Evolutionary conservation across 2,329 filamentous ascomycete species (phyloP), one percentile per base, ranked within the genome.

Genomic region (Neofusicoccum ribis): DNA sequence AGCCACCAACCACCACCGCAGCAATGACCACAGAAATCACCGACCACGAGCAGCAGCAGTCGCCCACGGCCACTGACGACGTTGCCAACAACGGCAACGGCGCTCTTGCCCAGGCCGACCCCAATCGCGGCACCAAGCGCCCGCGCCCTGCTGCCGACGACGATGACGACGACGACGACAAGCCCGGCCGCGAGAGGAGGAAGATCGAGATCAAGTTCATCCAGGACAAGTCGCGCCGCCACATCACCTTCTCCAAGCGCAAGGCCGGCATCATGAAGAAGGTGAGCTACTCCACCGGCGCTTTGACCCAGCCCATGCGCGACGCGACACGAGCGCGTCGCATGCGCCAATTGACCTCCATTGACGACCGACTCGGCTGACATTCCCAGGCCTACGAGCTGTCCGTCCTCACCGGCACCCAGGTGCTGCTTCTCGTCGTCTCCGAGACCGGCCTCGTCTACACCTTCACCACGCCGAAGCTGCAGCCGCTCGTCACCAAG

Each of bases 191-290:
- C 81, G 95, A 98, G 87, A 90, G 95, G 78, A 89, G 95, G 83
- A 99, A 99, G 90, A 99, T 99, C 75, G 95, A 99, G 82, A 99
- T 99, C 84, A 99, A 99, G 87, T 99, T 99, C 84, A 99, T 99
- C 81, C 94, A 93, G 81, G 95, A 99, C 83, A 99, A 99, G 85
- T 98, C 94, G 83, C 93, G 95, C 83, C 91, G 95, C 69, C 95
- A 99, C 84, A 99, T 98, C 79, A 98, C 95, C 75, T 98, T 99
- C 81, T 98, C 94, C 72, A 99, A 99, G 89, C 92, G 95, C 80
- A 99, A 99, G 85, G 95, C 95, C 65, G 95, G 95, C 73, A 98
- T 99, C 81, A 98, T 99, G 95, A 98, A 99, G 87, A 98, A 98
- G 93, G 95, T 97, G 79, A 72, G 89, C 63, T 31, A 47, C 41